A percentile compares a stretch with the other conserved stretches of the same genome.
Evolutionary conservation across 2,329 filamentous ascomycete species (phyloP).

Genomic region (Colletotrichum musicola): DNA sequence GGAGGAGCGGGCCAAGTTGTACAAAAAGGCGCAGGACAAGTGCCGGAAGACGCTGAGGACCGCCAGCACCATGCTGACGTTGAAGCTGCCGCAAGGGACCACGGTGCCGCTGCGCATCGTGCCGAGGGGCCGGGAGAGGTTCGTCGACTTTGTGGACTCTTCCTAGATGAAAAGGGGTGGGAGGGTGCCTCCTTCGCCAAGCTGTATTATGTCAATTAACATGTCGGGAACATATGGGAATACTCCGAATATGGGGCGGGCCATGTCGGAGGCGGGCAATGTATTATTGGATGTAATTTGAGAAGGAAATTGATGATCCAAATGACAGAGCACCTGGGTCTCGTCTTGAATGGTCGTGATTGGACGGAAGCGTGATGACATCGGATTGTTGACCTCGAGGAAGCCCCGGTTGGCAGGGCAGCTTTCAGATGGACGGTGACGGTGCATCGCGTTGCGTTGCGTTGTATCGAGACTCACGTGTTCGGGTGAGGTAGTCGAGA

Average conservation of each 20-base stretch:
- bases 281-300: background rate
- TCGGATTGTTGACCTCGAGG: background rate
- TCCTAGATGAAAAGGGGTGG: conserved; percentile 8
- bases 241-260: background rate
- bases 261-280: background rate
- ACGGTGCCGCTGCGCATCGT: conserved; percentile 77
- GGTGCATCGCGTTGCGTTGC: background rate
- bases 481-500: background rate
- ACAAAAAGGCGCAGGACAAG: conserved; percentile 70
- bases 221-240: conserved; percentile 1
- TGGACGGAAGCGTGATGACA: too few species aligned
- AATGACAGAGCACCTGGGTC: background rate
- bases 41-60: conserved; percentile 64
- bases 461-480: conserved; percentile 3
- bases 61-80: conserved; percentile 75
- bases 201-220: background rate
- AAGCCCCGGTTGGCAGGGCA: conserved; percentile 22
- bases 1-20: conserved; percentile 64
- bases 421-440: background rate
- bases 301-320: background rate
- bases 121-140: conserved; percentile 77
- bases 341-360: too few species aligned
- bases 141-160: conserved; percentile 59
- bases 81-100: conserved; percentile 73
- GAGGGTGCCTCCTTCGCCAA: background rate